Evolutionary conservation across 2,329 filamentous ascomycete species (phyloP).

Genomic region (Hypoxylon sp.): DNA sequence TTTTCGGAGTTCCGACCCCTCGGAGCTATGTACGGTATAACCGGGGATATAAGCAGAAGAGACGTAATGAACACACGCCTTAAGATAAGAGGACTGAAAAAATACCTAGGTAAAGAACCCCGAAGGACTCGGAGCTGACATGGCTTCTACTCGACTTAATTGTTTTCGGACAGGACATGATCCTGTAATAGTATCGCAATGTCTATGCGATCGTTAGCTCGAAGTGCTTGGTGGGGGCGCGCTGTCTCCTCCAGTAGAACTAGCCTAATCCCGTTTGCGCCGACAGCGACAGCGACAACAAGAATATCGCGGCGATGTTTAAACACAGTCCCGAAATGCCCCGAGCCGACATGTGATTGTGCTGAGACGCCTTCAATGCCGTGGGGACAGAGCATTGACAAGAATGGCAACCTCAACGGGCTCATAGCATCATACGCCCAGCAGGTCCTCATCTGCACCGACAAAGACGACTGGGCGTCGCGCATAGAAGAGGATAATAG

Average conservation of each 20-base stretch:
- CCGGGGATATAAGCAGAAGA: conserved; percentile 2
- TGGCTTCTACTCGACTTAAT: conserved; percentile 16
- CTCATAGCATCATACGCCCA: conserved; percentile 81
- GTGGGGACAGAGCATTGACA: conserved; percentile 77
- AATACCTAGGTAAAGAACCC: conserved; percentile 1
- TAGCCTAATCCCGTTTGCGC: not conserved
- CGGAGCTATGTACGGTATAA: conserved; percentile 29
- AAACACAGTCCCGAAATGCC: conserved; percentile 66
- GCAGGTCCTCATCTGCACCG: conserved; percentile 85
- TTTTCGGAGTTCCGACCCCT: conserved; percentile 32
- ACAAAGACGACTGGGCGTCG: conserved; percentile 80
- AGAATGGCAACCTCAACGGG: conserved; percentile 72
- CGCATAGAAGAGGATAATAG: conserved; percentile 83
- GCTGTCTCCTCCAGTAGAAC: conserved; percentile 7
- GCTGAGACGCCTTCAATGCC: conserved; percentile 71
- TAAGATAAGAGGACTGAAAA: conserved; percentile 19
- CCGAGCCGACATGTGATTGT: conserved; percentile 79
- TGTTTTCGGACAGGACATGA: conserved; percentile 20
- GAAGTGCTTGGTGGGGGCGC: conserved; percentile 20
- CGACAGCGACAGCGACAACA: not conserved
- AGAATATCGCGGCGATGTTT: conserved; percentile 26
- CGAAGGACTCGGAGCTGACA: conserved; percentile 17
- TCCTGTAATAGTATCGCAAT: conserved; percentile 28
- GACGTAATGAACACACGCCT: conserved; percentile 25
- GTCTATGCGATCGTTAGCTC: conserved; percentile 37